These are phyloP conservation scores for Zoysia matrella DNA, from an alignment of 202 grass and related monocot genomes.

Conservation along the genomic window DNA sequence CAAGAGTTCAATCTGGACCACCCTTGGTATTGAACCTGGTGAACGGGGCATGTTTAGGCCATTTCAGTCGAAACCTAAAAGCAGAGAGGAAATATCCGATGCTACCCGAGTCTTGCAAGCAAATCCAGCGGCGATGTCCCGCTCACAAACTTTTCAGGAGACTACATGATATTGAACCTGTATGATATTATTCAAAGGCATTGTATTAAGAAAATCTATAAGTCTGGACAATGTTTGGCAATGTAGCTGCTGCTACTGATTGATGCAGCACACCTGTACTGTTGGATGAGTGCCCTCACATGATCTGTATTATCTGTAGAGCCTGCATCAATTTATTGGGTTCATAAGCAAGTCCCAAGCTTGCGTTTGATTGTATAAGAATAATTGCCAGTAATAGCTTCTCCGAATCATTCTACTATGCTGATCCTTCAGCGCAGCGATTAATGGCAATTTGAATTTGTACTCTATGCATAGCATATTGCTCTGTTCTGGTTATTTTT, in stretches of 20 bases:
- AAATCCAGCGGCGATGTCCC: too few species aligned
- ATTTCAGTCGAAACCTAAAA: conserved; percentile 57
- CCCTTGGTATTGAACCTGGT: conserved; percentile 82
- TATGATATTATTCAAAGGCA: conserved; percentile 21
- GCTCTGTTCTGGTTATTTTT: neutral
- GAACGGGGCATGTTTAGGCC: conserved; percentile 67
- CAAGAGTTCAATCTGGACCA: conserved; percentile 97
- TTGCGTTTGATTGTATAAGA: conserved; percentile 58
- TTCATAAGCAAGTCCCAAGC: conserved; percentile 22
- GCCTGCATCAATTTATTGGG: conserved; percentile 30
- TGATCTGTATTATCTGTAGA: conserved; percentile 40
- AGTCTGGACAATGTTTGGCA: conserved; percentile 41
- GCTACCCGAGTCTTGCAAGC: conserved; percentile 37
- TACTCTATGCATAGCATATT: neutral
- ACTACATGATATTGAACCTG: neutral
- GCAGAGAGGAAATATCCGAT: conserved; percentile 37
- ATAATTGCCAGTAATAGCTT: conserved; percentile 58
- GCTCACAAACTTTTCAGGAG: too few species aligned
- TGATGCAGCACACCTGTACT: conserved; percentile 36
- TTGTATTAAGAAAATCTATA: conserved; percentile 35
- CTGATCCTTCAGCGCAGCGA: conserved; percentile 3
- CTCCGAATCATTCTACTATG: conserved; percentile 26
- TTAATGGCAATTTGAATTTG: neutral
- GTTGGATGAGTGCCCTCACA: conserved; percentile 13
- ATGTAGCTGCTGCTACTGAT: conserved; percentile 9